Evolutionary conservation across 2,329 filamentous ascomycete genomes (phyloP).

Genomic region (Arthrobotrys pseudoclavata): DNA sequence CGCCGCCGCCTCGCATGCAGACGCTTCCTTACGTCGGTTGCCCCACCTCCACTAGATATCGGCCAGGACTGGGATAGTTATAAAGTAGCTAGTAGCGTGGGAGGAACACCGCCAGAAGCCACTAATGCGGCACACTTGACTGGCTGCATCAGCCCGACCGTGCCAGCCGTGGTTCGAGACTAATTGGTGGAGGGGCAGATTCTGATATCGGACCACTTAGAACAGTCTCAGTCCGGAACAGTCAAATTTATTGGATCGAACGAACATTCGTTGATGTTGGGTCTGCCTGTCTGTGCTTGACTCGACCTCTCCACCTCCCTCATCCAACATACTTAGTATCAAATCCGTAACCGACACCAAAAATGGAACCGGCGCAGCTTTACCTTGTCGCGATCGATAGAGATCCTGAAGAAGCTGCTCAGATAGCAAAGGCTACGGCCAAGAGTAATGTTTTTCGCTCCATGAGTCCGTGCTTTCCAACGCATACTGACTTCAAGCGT

Average conservation of each 20-base stretch:
- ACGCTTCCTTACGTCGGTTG: constrained; percentile 17
- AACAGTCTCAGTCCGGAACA: constrained; percentile 13
- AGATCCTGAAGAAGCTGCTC: constrained; percentile 61
- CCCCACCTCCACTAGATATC: constrained; percentile 27
- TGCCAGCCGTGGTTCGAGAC: constrained; percentile 3
- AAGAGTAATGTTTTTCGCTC: constrained; percentile 59
- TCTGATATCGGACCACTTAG: constrained; percentile 47
- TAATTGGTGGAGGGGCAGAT: constrained; percentile 39
- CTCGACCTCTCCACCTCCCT: constrained; percentile 8
- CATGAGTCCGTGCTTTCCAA: constrained; percentile 28
- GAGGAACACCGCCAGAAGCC: not conserved
- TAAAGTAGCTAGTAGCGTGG: not conserved
- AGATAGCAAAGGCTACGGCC: constrained; percentile 62
- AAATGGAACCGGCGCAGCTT: constrained; percentile 56
- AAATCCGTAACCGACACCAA: not conserved
- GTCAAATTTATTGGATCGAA: constrained; percentile 10
- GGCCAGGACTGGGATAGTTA: constrained; percentile 26
- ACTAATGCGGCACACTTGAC: constrained; percentile 44
- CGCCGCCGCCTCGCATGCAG: constrained; percentile 24
- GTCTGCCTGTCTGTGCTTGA: constrained; percentile 17
- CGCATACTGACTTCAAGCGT: constrained; percentile 42
- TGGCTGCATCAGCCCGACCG: constrained; percentile 33
- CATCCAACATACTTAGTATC: not conserved
- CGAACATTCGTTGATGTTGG: constrained; percentile 11
- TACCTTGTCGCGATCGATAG: constrained; percentile 63